Percentiles rank a stretch among this genome's conserved stretches.
These are phyloP conservation scores for Fragaria vesca DNA, from an alignment of 306 rosid species.

Conservation along the genomic window DNA sequence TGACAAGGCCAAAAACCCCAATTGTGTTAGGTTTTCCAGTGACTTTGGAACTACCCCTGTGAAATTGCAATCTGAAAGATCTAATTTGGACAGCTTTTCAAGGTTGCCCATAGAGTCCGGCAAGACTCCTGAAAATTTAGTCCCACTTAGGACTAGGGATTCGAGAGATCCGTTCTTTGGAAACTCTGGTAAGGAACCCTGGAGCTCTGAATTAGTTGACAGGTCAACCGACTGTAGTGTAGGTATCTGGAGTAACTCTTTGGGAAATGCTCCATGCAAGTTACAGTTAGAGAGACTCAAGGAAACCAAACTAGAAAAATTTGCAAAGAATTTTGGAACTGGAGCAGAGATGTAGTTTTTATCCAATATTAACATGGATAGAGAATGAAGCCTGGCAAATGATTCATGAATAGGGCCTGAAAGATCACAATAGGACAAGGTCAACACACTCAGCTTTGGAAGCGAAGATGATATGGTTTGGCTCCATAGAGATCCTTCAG, in stretches of 20 bases:
- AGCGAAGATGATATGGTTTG: background rate
- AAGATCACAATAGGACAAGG: background rate
- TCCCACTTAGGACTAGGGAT: background rate
- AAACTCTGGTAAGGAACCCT: slow-evolving; percentile 18
- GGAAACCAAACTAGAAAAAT: slow-evolving; percentile 19
- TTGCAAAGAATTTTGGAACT: slow-evolving; percentile 13
- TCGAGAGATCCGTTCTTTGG: background rate
- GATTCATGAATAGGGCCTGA: slow-evolving; percentile 6
- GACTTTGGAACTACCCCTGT: slow-evolving; percentile 13
- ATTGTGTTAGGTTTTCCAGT: slow-evolving; percentile 10
- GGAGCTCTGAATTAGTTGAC: background rate
- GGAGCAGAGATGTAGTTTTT: background rate
- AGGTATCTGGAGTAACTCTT: slow-evolving; percentile 20
- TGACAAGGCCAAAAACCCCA: slow-evolving; percentile 12
- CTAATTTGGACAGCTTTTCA: background rate
- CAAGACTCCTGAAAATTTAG: slow-evolving; percentile 16
- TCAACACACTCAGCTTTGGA: background rate
- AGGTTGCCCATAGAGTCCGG: slow-evolving; percentile 26
- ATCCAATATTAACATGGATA: slow-evolving; percentile 4
- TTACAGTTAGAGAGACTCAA: background rate
- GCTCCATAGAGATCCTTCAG: background rate
- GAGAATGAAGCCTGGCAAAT: slow-evolving; percentile 4
- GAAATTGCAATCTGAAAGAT: slow-evolving; percentile 11
- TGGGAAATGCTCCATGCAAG: slow-evolving; percentile 18
- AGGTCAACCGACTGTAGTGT: slow-evolving; percentile 5